These are phyloP conservation scores for Cyberlindnera maritima DNA, from an alignment of 805 yeast species.

Conservation along the genomic window DNA sequence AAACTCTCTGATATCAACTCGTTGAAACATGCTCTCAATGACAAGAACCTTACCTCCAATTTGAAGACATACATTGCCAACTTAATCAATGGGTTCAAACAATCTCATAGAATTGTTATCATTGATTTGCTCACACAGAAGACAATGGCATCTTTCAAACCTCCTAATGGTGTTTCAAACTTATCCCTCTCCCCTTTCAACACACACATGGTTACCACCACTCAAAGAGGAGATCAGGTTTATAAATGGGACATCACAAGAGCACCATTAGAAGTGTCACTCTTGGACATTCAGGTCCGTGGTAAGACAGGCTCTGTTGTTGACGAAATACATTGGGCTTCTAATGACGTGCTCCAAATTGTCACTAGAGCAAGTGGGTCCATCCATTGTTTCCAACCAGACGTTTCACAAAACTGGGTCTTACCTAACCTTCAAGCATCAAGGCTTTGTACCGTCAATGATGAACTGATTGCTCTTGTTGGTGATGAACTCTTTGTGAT, in stretches of 20 bases:
- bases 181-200: constrained; percentile 64
- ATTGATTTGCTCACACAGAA: constrained; percentile 44
- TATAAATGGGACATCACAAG: constrained; percentile 63
- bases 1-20: constrained; percentile 41
- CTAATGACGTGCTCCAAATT: constrained; percentile 42
- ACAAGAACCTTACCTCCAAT: constrained; percentile 13
- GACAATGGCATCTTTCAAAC: constrained; percentile 44
- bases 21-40: constrained; percentile 13
- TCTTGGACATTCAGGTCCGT: constrained; percentile 56
- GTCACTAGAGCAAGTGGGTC: constrained; percentile 56
- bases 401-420: constrained; percentile 17
- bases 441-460: constrained; percentile 6
- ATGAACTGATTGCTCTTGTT: constrained; percentile 12
- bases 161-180: constrained; percentile 61
- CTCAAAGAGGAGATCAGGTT: constrained; percentile 58
- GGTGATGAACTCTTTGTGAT: constrained; percentile 21
- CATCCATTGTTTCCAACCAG: constrained; percentile 54
- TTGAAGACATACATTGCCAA: constrained; percentile 15
- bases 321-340: constrained; percentile 51
- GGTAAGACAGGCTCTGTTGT: constrained; percentile 62
- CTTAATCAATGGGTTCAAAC: constrained; percentile 22
- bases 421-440: constrained; percentile 25
- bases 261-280: constrained; percentile 45
- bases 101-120: constrained; percentile 36
- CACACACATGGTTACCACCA: constrained; percentile 50